phyloP scores from a whole-genome alignment of 768 basidiomycete genomes.

The Hygrophorus pudorinus region DNA sequence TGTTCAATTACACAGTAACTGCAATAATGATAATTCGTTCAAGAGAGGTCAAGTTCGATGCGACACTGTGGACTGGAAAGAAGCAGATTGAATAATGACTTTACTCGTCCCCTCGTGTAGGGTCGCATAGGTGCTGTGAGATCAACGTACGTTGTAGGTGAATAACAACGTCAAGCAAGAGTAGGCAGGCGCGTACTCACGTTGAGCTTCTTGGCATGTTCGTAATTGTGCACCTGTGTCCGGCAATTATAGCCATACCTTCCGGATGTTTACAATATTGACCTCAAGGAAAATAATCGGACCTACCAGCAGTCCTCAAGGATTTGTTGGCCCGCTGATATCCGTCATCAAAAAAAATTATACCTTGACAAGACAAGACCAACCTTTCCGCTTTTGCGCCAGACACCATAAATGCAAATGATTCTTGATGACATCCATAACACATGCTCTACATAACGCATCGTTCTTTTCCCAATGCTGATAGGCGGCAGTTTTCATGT shows the following conservation, averaged over 20 bases:
- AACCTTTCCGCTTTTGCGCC: constrained; percentile 7
- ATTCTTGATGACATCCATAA: constrained; percentile 4
- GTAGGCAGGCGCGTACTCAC: constrained; percentile 11
- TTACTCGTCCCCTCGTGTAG: too few species aligned
- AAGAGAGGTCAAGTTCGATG: too few species aligned
- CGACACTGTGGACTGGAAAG: too few species aligned
- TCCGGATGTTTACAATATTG: background rate
- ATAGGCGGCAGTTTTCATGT: constrained; percentile 6
- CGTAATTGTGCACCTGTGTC: constrained; percentile 18
- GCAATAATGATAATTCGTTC: too few species aligned
- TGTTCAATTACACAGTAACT: too few species aligned
- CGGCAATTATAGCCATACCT: constrained; percentile 28
- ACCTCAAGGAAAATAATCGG: background rate
- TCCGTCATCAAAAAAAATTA: background rate
- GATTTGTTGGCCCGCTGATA: constrained; percentile 10
- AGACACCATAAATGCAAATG: constrained; percentile 11
- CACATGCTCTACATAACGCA: constrained; percentile 8
- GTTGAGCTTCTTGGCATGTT: constrained; percentile 20
- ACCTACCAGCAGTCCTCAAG: constrained; percentile 24
- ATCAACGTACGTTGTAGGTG: too few species aligned
- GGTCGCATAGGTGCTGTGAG: too few species aligned
- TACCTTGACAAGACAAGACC: background rate
- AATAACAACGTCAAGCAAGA: too few species aligned
- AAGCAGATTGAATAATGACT: too few species aligned
- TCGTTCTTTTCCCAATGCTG: constrained; percentile 6